Conservation (phyloP, 768 basidiomycete genomes). For the Podaxis sp. region DNA sequence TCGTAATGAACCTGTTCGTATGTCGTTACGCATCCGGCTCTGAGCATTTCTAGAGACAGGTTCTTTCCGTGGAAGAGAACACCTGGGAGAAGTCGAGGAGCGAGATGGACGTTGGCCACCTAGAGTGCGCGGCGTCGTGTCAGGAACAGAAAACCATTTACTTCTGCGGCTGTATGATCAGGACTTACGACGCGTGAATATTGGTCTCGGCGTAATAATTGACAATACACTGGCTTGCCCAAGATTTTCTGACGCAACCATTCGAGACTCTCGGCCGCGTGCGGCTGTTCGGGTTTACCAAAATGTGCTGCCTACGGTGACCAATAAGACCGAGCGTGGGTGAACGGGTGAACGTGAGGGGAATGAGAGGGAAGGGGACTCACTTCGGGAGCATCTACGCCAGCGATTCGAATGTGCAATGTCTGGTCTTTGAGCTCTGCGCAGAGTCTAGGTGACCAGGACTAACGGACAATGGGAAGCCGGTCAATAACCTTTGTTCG, state of each 20-base stretch:
- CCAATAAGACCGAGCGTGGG: neutral
- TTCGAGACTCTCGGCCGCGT: slow-evolving; percentile 66
- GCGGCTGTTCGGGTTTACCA: slow-evolving; percentile 77
- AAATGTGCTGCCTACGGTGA: slow-evolving; percentile 70
- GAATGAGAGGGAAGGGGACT: slow-evolving; percentile 11
- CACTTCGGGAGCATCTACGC: slow-evolving; percentile 93
- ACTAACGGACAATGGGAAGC: neutral
- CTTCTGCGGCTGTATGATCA: no score
- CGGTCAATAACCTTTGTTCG: slow-evolving; percentile 48
- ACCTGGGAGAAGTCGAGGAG: slow-evolving; percentile 55
- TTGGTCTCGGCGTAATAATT: slow-evolving; percentile 76
- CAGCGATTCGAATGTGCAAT: slow-evolving; percentile 84
- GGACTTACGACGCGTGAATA: slow-evolving; percentile 82
- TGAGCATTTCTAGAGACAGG: slow-evolving; percentile 74
- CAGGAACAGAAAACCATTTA: no score
- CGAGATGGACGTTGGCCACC: slow-evolving; percentile 65
- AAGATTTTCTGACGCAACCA: slow-evolving; percentile 65
- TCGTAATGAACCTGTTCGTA: slow-evolving; percentile 56
- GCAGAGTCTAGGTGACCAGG: slow-evolving; percentile 4
- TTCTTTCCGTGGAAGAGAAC: slow-evolving; percentile 45
- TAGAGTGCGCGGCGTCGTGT: slow-evolving; percentile 25
- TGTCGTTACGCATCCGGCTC: slow-evolving; percentile 70
- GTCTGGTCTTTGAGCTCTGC: slow-evolving; percentile 79
- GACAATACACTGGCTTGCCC: slow-evolving; percentile 66
- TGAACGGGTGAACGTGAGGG: neutral